Evolutionary conservation across 129 eudicot species (phyloP).

Genomic region (Lactuca sativa): DNA sequence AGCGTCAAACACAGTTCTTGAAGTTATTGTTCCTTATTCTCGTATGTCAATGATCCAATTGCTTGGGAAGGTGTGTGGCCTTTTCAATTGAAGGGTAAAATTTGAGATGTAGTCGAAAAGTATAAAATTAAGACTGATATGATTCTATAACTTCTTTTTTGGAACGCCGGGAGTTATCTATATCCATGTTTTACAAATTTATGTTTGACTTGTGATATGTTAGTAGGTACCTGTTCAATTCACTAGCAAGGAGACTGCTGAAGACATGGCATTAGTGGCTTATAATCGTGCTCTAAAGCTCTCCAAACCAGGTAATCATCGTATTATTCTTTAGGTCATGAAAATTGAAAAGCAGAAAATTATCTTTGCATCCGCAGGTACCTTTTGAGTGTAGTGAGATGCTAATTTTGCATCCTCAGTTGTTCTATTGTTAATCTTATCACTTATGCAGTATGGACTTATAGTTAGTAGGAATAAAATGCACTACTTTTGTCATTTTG

Average conservation of each 20-base stretch:
- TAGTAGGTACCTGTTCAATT: constrained; percentile 69
- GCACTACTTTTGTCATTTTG: not conserved
- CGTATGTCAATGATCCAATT: constrained; percentile 88
- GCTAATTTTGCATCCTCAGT: not conserved
- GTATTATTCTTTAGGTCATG: not conserved
- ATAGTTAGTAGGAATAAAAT: not conserved
- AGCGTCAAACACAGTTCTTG: constrained; percentile 89
- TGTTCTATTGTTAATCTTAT: not conserved
- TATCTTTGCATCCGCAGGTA: not conserved
- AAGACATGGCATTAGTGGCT: constrained; percentile 86
- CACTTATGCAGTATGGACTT: not conserved
- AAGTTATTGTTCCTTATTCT: constrained; percentile 86
- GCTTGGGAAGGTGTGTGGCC: constrained; percentile 63
- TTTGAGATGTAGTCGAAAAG: not conserved
- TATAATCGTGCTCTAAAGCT: constrained; percentile 90
- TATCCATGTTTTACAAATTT: not conserved
- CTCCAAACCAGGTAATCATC: constrained; percentile 65
- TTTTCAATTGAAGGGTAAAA: constrained; percentile 1
- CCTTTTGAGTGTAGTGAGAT: not conserved
- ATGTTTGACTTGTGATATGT: constrained; percentile 12
- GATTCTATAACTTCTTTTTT: not conserved
- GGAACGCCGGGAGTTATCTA: constrained; percentile 2
- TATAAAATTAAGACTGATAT: not conserved
- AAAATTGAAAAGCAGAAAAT: not conserved
- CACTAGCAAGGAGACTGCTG: constrained; percentile 69